Evolutionary conservation across 805 yeast genomes (phyloP).

Genomic region (Candida insectorum): DNA sequence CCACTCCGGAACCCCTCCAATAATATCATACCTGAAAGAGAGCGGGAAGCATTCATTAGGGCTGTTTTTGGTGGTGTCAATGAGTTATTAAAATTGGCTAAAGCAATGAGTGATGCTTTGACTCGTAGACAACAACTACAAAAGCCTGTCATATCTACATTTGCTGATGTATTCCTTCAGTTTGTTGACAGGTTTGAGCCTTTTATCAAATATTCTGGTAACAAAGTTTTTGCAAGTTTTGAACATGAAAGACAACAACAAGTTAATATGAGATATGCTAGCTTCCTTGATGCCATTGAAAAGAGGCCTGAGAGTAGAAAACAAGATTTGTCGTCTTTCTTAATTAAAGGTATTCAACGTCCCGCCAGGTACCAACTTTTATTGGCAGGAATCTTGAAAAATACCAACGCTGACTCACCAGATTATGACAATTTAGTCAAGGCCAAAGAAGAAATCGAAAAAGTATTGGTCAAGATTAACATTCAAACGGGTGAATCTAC

Average conservation of each 20-base stretch:
- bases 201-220: conserved; percentile 89
- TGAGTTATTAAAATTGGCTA: conserved; percentile 81
- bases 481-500: conserved; percentile 91
- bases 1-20: conserved; percentile 74
- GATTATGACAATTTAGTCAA: conserved; percentile 67
- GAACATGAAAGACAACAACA: conserved; percentile 93
- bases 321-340: conserved; percentile 86
- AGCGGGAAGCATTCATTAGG: conserved; percentile 85
- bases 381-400: conserved; percentile 76
- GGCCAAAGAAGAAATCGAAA: conserved; percentile 73
- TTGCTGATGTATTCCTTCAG: conserved; percentile 86
- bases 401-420: conserved; percentile 71
- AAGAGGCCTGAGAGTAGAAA: conserved; percentile 81
- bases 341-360: conserved; percentile 93
- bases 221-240: conserved; percentile 91
- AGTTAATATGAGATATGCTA: conserved; percentile 85
- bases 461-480: conserved; percentile 73
- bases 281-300: conserved; percentile 89
- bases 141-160: conserved; percentile 75
- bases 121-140: conserved; percentile 79
- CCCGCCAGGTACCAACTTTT: conserved; percentile 92
- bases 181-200: conserved; percentile 87
- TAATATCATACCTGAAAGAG: conserved; percentile 81
- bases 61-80: conserved; percentile 88
- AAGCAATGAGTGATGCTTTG: conserved; percentile 83